These are phyloP conservation scores for Kockovaella imperatae DNA, from an alignment of 768 basidiomycete species.

Conservation along the genomic window DNA sequence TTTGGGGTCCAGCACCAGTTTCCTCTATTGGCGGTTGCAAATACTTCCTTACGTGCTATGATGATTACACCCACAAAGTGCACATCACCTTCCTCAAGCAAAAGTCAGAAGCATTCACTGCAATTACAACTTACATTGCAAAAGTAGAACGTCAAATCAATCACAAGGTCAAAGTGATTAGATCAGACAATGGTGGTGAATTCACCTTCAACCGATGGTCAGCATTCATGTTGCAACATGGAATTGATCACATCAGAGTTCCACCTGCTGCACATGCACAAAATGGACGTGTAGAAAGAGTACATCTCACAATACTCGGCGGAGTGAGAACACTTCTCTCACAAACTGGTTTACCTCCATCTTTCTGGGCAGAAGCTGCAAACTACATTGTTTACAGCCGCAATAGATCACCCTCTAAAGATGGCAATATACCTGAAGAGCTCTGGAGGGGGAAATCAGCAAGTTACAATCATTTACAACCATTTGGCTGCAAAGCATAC, in stretches of 20 bases:
- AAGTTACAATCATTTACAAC: background rate
- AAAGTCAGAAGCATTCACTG: constrained; percentile 13
- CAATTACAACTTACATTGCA: constrained; percentile 1
- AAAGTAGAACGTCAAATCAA: constrained; percentile 6
- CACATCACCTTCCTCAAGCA: constrained; percentile 10
- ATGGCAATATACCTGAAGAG: background rate
- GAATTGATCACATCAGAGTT: constrained; percentile 1
- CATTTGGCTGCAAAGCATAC: background rate
- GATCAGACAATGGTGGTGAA: constrained; percentile 16
- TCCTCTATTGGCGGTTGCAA: background rate
- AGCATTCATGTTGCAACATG: background rate
- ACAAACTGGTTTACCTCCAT: background rate
- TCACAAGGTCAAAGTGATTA: constrained; percentile 6
- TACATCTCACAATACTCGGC: constrained; percentile 14
- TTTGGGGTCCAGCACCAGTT: constrained; percentile 3
- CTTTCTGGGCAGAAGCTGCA: constrained; percentile 2
- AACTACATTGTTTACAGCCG: constrained; percentile 1
- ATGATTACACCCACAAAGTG: constrained; percentile 6
- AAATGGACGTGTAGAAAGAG: constrained; percentile 15
- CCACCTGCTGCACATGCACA: constrained; percentile 14
- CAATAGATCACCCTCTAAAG: background rate
- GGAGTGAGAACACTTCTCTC: constrained; percentile 9
- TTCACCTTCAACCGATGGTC: constrained; percentile 7
- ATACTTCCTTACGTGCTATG: constrained; percentile 13
- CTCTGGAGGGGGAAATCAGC: background rate